A percentile compares a stretch with the other conserved stretches of the same genome.
Conservation (phyloP, 768 basidiomycete species). For the Lentinula lateritia region DNA sequence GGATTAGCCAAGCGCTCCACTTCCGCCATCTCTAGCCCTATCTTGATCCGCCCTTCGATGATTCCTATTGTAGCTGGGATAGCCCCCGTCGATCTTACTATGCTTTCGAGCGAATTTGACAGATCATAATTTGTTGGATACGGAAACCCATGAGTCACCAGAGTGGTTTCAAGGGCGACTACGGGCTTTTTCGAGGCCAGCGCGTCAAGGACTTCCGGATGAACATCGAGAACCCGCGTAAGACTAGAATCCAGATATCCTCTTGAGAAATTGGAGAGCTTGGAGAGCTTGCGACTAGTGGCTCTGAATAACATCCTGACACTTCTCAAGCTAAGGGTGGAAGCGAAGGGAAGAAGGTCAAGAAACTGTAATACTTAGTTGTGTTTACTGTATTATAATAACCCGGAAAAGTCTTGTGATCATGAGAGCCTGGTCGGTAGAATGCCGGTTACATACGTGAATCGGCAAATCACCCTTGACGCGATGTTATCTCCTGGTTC, state of each 20-base stretch:
- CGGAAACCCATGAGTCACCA: constrained; percentile 91
- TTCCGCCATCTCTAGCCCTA: constrained; percentile 67
- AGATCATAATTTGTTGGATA: constrained; percentile 72
- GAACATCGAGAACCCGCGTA: constrained; percentile 53
- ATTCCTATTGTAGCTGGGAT: constrained; percentile 90
- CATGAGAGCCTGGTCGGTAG: neutral
- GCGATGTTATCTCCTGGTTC: neutral
- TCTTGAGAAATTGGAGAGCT: neutral
- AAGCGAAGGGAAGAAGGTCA: neutral
- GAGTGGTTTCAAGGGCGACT: constrained; percentile 88
- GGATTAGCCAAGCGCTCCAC: constrained; percentile 64
- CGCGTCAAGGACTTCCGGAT: constrained; percentile 82
- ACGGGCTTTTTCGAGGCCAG: constrained; percentile 59
- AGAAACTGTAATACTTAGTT: no score
- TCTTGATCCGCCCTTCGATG: constrained; percentile 76
- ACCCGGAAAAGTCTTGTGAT: no score
- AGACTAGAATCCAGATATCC: neutral
- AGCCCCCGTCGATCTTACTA: constrained; percentile 70
- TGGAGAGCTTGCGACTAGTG: neutral
- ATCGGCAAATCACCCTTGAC: neutral
- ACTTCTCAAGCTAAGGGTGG: neutral
- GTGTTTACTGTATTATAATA: no score
- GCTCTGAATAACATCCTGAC: neutral
- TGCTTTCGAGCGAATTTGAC: constrained; percentile 63
- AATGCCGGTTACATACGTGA: neutral